Evolutionary conservation across 73 alveolate species (phyloP).

Genomic region (Stentor coeruleus): DNA sequence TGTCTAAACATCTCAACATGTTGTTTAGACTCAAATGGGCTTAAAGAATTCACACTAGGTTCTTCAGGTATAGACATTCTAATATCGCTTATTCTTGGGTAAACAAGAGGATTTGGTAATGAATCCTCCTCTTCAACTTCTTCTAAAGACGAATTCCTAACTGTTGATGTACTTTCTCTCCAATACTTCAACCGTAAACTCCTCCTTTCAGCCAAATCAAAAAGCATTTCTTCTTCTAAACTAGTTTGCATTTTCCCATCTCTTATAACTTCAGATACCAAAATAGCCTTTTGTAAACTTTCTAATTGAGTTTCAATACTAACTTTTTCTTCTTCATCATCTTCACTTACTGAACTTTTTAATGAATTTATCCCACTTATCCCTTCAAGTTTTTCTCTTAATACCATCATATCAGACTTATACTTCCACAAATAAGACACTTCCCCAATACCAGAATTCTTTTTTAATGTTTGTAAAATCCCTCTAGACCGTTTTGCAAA

Average conservation of each 20-base stretch:
- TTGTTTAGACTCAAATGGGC: neutral
- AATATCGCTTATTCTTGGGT: neutral
- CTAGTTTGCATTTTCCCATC: slow-evolving; percentile 11
- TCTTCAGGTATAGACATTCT: slow-evolving; percentile 22
- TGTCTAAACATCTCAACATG: slow-evolving; percentile 1
- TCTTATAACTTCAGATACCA: neutral
- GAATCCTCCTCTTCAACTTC: slow-evolving; percentile 27
- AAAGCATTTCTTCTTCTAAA: neutral
- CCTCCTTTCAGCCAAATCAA: slow-evolving; percentile 4
- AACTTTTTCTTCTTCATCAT: slow-evolving; percentile 1
- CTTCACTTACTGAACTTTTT: neutral
- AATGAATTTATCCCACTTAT: neutral
- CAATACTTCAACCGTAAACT: neutral
- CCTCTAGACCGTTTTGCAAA: slow-evolving; percentile 83
- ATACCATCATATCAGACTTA: slow-evolving; percentile 11
- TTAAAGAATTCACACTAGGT: neutral
- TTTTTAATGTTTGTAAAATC: slow-evolving; percentile 13
- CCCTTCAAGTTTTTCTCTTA: slow-evolving; percentile 2
- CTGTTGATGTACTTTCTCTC: neutral
- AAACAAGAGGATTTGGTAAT: neutral
- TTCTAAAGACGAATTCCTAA: neutral
- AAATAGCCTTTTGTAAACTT: slow-evolving; percentile 5
- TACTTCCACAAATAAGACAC: slow-evolving; percentile 7
- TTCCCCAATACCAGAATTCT: neutral
- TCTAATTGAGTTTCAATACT: neutral